These are phyloP conservation scores for Xylaria scruposa DNA, from an alignment of 495 filamentous ascomycete genomes.

Conservation along the genomic window DNA sequence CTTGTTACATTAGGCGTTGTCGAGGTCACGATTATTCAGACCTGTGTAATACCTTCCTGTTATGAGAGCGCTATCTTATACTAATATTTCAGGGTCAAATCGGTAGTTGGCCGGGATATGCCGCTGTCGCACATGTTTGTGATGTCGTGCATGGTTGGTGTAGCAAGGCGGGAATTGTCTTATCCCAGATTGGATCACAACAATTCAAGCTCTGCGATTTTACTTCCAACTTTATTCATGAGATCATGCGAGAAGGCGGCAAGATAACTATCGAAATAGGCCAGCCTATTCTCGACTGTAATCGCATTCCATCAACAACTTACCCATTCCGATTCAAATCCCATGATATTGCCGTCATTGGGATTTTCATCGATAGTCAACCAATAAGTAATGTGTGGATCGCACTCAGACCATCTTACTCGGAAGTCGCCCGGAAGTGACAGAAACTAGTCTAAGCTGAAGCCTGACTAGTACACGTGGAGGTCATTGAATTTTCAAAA, in stretches of 20 bases:
- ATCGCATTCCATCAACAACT: background rate
- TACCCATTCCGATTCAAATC: background rate
- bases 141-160: conserved; percentile 23
- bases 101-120: conserved; percentile 10
- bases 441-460: background rate
- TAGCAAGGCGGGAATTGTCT: background rate
- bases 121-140: background rate
- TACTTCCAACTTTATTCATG: background rate
- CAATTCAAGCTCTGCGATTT: background rate
- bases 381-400: conserved; percentile 6
- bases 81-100: background rate
- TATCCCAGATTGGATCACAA: background rate
- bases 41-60: background rate
- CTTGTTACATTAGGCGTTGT: background rate
- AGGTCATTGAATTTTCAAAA: background rate
- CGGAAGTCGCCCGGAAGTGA: conserved; percentile 9
- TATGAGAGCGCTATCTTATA: background rate
- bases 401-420: conserved; percentile 1
- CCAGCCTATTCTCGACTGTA: background rate
- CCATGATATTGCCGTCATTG: background rate
- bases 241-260: background rate
- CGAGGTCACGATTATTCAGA: background rate
- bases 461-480: background rate
- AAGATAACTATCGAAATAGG: background rate
- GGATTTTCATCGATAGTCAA: conserved; percentile 15